Evolutionary conservation across 2,329 filamentous ascomycete genomes (phyloP), one percentile per base, ranked within the genome.

Genomic region (Microascus cirrosus): DNA sequence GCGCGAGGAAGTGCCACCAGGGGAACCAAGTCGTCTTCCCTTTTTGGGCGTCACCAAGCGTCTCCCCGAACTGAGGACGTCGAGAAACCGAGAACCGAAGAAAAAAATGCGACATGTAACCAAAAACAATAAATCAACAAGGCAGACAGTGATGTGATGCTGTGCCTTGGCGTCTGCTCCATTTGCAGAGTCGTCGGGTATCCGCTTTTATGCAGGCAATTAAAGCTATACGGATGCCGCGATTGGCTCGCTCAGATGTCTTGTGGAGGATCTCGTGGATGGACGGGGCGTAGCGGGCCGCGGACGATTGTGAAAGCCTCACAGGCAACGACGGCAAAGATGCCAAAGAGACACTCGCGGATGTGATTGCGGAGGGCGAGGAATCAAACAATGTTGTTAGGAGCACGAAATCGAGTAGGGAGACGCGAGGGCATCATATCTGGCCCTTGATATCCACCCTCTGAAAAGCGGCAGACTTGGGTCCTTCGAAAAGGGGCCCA

Each of bases 361-460:
- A n/a, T 11, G 20, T 24, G 13, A 22, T 24, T n/a, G 11, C 22
- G 20, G 20, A 50, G n/a, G 45, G 45, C 22, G 20, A n/a, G n/a
- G 20, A 24, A 50, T 50, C 6, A 24, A 24, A 50, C 22, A n/a
- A 22, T 12, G 20, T 22, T 13, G 45, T 50, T 50, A 50, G 45
- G 45, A 50, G 20, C 45, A 50, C 45, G 45, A 4, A 13, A 50
- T 50, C 22, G 6, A 24, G 45, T 50, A 50, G 45, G 20, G 24
- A 45, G 42, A 22, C 39, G 32, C 20, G 45, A 45, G 56, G 32
- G 24, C 24, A 51, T 86, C 77, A 94, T 69, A 96, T 95, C 75
- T 97, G 93, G 68, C 93, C 92, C 77, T 97, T 96, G 77, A 97
- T 95, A 75, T 97, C 92, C 77, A 97, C 87, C 69, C 85, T 86